These are phyloP conservation scores for Asterophora lycoperdoides DNA, from an alignment of 768 basidiomycete genomes.

Conservation along the genomic window DNA sequence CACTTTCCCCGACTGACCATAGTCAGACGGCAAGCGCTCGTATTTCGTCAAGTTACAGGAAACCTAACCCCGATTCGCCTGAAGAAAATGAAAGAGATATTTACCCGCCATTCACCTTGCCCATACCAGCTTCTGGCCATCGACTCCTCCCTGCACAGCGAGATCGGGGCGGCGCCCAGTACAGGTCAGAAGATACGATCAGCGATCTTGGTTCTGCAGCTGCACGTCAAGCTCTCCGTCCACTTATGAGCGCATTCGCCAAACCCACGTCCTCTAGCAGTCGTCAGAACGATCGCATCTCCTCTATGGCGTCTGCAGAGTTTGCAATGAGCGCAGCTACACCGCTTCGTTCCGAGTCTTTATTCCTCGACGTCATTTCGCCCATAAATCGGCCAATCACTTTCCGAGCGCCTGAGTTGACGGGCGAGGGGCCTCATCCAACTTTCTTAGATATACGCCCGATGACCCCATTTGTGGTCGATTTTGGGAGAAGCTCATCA, in stretches of 20 bases:
- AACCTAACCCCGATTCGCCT: conserved; percentile 2
- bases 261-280: not conserved
- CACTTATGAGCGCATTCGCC: conserved; percentile 16
- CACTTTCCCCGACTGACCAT: conserved; percentile 12
- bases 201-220: conserved; percentile 17
- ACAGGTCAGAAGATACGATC: conserved; percentile 18
- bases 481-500: conserved; percentile 4
- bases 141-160: conserved; percentile 8
- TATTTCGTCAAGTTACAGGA: conserved; percentile 19
- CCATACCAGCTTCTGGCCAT: not conserved
- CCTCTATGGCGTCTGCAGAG: not conserved
- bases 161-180: conserved; percentile 19
- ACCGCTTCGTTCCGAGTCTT: conserved; percentile 7
- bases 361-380: conserved; percentile 13
- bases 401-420: conserved; percentile 1
- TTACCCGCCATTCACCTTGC: conserved; percentile 1
- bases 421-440: conserved; percentile 3
- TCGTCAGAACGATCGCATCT: too few relatives aligned
- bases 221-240: conserved; percentile 22
- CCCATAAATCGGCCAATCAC: conserved; percentile 7
- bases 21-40: conserved; percentile 15
- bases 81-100: conserved; percentile 1
- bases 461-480: conserved; percentile 11
- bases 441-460: conserved; percentile 6
- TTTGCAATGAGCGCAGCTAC: not conserved